Percentiles rank a stretch among this genome's conserved stretches.
Evolutionary conservation across 768 basidiomycete genomes (phyloP).

Genomic region (Leccinum disarticulatum): DNA sequence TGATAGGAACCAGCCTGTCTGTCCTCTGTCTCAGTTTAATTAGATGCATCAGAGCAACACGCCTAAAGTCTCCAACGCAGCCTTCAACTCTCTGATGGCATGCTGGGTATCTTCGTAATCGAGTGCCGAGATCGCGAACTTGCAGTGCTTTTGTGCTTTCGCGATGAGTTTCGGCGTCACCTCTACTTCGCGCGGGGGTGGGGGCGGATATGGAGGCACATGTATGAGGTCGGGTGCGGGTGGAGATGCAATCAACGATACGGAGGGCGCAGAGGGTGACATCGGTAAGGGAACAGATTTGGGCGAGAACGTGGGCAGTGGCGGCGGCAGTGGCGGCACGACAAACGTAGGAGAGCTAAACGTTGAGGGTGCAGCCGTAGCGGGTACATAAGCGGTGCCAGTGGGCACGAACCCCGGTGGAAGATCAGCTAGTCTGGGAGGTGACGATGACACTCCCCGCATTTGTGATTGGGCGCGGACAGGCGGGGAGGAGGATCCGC

Average conservation of each 20-base stretch:
- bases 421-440: constrained; percentile 19
- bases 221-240: constrained; percentile 8
- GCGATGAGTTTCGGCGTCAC: constrained; percentile 66
- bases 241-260: too few relatives aligned
- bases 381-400: constrained; percentile 16
- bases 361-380: constrained; percentile 9
- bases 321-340: constrained; percentile 22
- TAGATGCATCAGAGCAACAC: constrained; percentile 35
- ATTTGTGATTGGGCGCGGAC: background rate
- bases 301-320: constrained; percentile 11
- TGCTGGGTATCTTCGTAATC: constrained; percentile 81
- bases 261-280: constrained; percentile 1
- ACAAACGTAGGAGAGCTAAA: constrained; percentile 15
- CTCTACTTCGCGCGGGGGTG: constrained; percentile 34
- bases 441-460: constrained; percentile 15
- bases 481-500: constrained; percentile 12
- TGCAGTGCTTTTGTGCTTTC: constrained; percentile 78
- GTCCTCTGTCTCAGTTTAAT: too few relatives aligned
- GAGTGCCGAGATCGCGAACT: constrained; percentile 90
- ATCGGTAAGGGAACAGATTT: constrained; percentile 24
- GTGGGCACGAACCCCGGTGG: constrained; percentile 33
- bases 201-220: constrained; percentile 21
- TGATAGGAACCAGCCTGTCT: constrained; percentile 5
- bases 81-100: constrained; percentile 77
- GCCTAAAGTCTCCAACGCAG: constrained; percentile 69